Evolutionary conservation across 2,329 filamentous ascomycete species (phyloP).

Genomic region (Didymella exigua): DNA sequence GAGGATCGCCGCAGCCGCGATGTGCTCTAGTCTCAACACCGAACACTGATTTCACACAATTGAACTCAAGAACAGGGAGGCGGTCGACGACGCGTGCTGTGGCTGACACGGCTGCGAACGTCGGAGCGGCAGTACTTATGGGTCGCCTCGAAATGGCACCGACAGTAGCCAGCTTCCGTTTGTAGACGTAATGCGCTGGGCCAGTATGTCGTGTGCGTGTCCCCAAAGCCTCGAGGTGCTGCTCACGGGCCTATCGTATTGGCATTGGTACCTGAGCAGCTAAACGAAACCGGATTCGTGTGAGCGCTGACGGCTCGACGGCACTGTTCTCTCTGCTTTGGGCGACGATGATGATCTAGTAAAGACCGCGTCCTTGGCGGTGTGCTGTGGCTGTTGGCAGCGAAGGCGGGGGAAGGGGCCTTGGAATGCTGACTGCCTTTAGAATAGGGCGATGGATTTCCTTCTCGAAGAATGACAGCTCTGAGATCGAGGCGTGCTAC

Average conservation of each 20-base stretch:
- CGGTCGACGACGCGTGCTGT: constrained; percentile 10
- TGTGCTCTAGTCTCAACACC: constrained; percentile 6
- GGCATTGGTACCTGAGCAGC: constrained; percentile 21
- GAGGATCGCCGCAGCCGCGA: constrained; percentile 16
- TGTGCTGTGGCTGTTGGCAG: constrained; percentile 18
- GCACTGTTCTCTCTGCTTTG: constrained; percentile 19
- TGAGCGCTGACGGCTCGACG: constrained; percentile 22
- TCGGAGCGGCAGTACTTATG: constrained; percentile 13
- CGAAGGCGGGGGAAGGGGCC: constrained; percentile 14
- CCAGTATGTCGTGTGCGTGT: constrained; percentile 10
- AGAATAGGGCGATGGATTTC: constrained; percentile 1
- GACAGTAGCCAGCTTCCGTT: constrained; percentile 24
- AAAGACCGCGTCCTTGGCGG: constrained; percentile 27
- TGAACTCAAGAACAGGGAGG: neutral
- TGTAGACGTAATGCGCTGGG: constrained; percentile 16
- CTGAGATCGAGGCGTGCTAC: neutral
- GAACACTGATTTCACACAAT: neutral
- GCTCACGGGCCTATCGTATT: constrained; percentile 27
- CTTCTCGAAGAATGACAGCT: neutral
- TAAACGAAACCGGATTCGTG: constrained; percentile 28
- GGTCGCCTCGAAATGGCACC: constrained; percentile 10
- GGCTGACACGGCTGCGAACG: constrained; percentile 16
- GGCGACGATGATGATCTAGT: constrained; percentile 25
- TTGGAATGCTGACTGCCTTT: constrained; percentile 13
- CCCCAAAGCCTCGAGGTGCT: constrained; percentile 19